Evolutionary conservation across 352 stramenopile genomes (phyloP), one percentile per base, ranked within the genome.

Genomic region (Phytophthora litchii): DNA sequence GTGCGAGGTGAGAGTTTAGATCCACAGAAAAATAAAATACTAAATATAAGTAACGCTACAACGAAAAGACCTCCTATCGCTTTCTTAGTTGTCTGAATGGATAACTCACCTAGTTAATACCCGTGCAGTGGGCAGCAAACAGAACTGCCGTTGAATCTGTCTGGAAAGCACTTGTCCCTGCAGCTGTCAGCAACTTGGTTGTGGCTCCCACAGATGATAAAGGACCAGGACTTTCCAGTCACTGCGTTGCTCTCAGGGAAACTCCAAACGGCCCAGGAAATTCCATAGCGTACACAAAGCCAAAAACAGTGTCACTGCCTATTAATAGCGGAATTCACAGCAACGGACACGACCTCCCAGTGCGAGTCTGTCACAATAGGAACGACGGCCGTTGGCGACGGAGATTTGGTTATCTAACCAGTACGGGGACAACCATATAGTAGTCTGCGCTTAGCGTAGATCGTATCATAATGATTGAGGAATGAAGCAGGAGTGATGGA

Each of bases 241-340:
- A 61, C 43, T 21, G 37, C 36, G 40, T 32, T 27, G 20, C 57
- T 9, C 34, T 19, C 35, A 31, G 56, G 43, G 56, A 70, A 70
- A 65, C 61, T 52, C 48, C 54, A 70, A 66, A 67, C 59, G 59
- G 59, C 44, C n/a, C 20, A 35, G 21, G 44, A 63, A 53, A 54
- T 54, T 65, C 41, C 47, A 69, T 54, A 36, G 29, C 46, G 13
- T 20, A 19, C 16, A 35, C 23, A 48, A 17, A 54, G 44, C 48
- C 45, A 41, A 67, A 58, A 47, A 27, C 40, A 64, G 37, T 36
- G 25, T n/a, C 36, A 3, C 5, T 6, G 3, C 35, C 58, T 64
- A 68, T 64, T 56, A 72, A 72, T 72, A 72, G 38, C 51, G 16
- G 21, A 25, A 1, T 12, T 3, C 23, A 25, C 43, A 60, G 50